Conservation (phyloP, 2,329 filamentous ascomycete species). For the Huntiella omanensis region DNA sequence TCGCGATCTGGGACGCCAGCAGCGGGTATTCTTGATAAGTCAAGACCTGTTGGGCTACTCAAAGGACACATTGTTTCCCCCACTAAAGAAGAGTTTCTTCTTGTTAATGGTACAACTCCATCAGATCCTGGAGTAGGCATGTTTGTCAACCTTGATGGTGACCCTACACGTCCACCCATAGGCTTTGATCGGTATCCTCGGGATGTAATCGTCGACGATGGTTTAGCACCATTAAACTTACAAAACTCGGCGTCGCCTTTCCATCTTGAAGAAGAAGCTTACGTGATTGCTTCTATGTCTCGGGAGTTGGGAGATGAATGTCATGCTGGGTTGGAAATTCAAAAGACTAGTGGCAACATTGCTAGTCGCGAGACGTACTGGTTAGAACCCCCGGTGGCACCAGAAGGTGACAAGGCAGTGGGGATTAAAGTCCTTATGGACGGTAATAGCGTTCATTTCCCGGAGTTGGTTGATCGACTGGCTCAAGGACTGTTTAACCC, state of each 20-base stretch:
- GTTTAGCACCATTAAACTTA: constrained; percentile 21
- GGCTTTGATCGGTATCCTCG: constrained; percentile 80
- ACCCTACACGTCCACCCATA: constrained; percentile 79
- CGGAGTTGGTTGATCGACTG: constrained; percentile 46
- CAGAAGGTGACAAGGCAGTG: constrained; percentile 19
- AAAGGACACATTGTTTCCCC: constrained; percentile 79
- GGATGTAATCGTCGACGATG: constrained; percentile 61
- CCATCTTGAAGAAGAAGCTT: constrained; percentile 50
- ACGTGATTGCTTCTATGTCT: constrained; percentile 64
- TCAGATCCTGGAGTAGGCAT: constrained; percentile 83
- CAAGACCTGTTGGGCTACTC: constrained; percentile 28
- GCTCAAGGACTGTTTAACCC: constrained; percentile 37
- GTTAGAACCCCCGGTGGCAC: constrained; percentile 24
- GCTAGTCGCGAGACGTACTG: constrained; percentile 36
- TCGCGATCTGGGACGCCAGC: constrained; percentile 6
- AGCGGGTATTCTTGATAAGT: not conserved
- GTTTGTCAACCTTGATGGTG: constrained; percentile 93
- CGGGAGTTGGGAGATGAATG: constrained; percentile 33
- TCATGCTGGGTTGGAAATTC: constrained; percentile 60
- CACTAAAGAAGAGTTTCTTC: constrained; percentile 70
- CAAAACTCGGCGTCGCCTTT: constrained; percentile 31
- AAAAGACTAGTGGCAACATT: constrained; percentile 53
- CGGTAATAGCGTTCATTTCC: constrained; percentile 37
- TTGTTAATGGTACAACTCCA: constrained; percentile 77
- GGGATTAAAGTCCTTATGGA: constrained; percentile 46